Base-by-base conservation (phyloP, 2,329 filamentous ascomycete species). In the Nemania diffusa region DNA sequence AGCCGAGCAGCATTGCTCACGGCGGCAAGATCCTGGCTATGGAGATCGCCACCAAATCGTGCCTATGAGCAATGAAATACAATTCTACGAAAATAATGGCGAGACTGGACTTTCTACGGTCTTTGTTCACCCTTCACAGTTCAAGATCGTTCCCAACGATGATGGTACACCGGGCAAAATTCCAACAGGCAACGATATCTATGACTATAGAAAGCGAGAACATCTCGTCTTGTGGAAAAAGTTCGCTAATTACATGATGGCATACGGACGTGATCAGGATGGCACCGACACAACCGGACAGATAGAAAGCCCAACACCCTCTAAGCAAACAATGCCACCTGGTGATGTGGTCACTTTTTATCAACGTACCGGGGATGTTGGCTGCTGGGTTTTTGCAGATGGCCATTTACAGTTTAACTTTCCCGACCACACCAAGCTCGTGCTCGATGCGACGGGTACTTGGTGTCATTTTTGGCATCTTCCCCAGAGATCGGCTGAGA, bases 371-470 rank as follows among this genome's bases (percentile, higher is more conserved):
- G 92, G 92, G 50, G 92, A 92, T 73, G 91, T 94, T 32, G 91
- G 92, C 17, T 91, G 92, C 79, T 94, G 92, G 92, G 89, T 90
- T 57, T 95, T 95, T 74, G 88, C 87, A 63, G 92, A 95, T 76
- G 92, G 92, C 2, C 91, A 92, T 73, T 85, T 94, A 71, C 92
- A 93, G 87, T 92, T 95, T 80, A 95, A 96, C 80, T 96, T 96
- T 78, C 92, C 92, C 2, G 92, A 96, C 73, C 92, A 96, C 78
- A 95, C 92, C 66, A 96, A 96, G 80, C 87, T 96, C 62, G 90
- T 95, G 13, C 81, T 96, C 27, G 92, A 93, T 65, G 82, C 90
- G 0, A 87, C 91, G 32, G 92, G 91, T n/a, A 88, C 86, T 1
- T 91, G 89, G 84, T 91, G 91, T 72, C 91, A 92, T 76, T 93